Percentiles rank a stretch among this genome's conserved stretches.
Evolutionary conservation across 1,284 basidiomycete genomes (phyloP).

Genomic region (Heterobasidion annosum): DNA sequence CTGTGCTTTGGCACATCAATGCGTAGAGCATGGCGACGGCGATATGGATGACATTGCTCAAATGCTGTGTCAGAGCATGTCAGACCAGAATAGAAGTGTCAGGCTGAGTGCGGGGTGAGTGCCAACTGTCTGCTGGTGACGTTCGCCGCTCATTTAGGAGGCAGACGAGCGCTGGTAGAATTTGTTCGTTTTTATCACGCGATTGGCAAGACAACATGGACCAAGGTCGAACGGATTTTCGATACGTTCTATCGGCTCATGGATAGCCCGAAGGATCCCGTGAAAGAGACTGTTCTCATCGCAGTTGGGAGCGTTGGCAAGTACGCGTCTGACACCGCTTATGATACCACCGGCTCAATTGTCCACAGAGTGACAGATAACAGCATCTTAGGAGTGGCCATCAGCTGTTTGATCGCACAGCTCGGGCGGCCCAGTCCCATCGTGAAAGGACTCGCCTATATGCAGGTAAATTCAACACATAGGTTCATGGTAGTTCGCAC

Average conservation of each 20-base stretch:
- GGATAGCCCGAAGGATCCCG: conserved; percentile 29
- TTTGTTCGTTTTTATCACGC: conserved; percentile 33
- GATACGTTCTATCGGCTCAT: conserved; percentile 38
- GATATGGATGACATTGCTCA: conserved; percentile 27
- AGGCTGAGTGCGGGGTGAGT: conserved; percentile 62
- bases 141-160: conserved; percentile 2
- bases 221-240: conserved; percentile 34
- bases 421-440: conserved; percentile 61
- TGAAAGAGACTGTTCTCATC: conserved; percentile 54
- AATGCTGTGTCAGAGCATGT: conserved; percentile 37
- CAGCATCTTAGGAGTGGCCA: conserved; percentile 47
- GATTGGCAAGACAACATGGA: conserved; percentile 16
- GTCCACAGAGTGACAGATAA: conserved; percentile 35
- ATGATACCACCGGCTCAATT: not conserved
- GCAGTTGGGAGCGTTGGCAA: conserved; percentile 53
- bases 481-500: not conserved
- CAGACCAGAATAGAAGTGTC: conserved; percentile 45
- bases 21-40: conserved; percentile 22
- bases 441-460: conserved; percentile 59
- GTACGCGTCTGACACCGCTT: conserved; percentile 28
- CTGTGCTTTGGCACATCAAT: conserved; percentile 39
- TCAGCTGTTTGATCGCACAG: conserved; percentile 63
- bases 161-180: conserved; percentile 39
- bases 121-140: not conserved
- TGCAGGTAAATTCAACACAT: conserved; percentile 41